Evolutionary conservation across 2,329 filamentous ascomycete species (phyloP), one percentile per base, ranked within the genome.

Genomic region (Chaetomium sp.): DNA sequence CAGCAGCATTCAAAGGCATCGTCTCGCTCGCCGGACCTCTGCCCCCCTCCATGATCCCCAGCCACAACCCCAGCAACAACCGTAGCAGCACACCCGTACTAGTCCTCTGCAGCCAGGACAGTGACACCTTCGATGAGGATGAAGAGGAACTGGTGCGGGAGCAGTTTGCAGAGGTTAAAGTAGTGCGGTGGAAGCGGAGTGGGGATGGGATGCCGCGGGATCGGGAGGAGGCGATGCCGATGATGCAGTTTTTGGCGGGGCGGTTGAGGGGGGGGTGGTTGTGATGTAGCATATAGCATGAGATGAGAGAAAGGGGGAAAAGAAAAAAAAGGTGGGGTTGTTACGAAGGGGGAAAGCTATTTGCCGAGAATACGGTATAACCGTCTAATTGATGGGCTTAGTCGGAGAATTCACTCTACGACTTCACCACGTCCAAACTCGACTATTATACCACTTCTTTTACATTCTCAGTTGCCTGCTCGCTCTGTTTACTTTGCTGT

Each of bases 161-260:
- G 43, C 79, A 81, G 53, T 94, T 92, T 70, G 73, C 77, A 60
- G 77, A 84, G 64, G 83, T 89, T 27, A 78, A 83, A 68, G 77
- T 85, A 60, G 84, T 84, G 54, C 81, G 81, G 65, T 94, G 88
- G 83, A 80, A 78, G 65, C 82, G 85, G 66, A 71, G 69, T 2
- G 88, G 86, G 5, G 89, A 95, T 69, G 80, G 79, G 1, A 96
- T 96, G 91, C 90, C 91, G n/a, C 75, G 77, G 46, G 86, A 79
- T 67, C 78, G 87, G 52, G 90, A 95, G 9, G 91, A 97, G 76
- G 91, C 95, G 79, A 67, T 91, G 65, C 91, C 91, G 0, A 80
- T 96, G 58, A 96, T 96, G 90, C 82, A 87, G 66, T 96, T 86
- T 64, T 80, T 91, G 64, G 85, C 86, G 0, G 79, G 86, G 50